These are phyloP conservation scores for Aspergillus sclerotialis DNA, from an alignment of 2,329 filamentous ascomycete genomes.

Conservation along the genomic window DNA sequence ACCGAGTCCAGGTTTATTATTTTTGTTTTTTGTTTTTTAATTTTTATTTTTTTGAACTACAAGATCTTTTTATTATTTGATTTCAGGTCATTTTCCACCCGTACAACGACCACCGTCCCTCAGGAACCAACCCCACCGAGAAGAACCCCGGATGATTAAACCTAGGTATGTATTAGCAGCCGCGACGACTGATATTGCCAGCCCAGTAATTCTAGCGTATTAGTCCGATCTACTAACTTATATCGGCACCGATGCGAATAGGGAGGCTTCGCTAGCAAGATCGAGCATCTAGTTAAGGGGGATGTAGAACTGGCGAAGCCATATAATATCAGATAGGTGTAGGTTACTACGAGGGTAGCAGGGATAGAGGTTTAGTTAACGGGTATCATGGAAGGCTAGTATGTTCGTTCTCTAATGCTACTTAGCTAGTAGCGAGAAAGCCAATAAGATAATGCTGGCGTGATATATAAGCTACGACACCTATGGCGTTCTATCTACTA, in stretches of 20 bases:
- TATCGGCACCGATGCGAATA: conserved; percentile 77
- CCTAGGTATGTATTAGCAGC: conserved; percentile 91
- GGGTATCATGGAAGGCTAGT: conserved; percentile 74
- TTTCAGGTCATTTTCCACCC: no score
- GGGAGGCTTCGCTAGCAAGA: conserved; percentile 69
- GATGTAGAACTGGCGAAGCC: conserved; percentile 83
- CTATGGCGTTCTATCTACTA: conserved; percentile 69
- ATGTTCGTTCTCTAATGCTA: conserved; percentile 2
- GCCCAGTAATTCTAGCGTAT: conserved; percentile 76
- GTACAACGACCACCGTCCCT: no score
- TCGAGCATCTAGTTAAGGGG: conserved; percentile 84
- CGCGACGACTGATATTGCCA: conserved; percentile 62
- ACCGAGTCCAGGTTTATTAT: no score
- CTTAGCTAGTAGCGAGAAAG: no score
- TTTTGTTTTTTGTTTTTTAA: no score
- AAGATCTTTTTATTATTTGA: no score
- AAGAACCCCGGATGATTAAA: conserved; percentile 80
- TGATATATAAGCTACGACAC: conserved; percentile 84
- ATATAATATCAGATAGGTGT: conserved; percentile 92
- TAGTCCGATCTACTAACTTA: conserved; percentile 67
- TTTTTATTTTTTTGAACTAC: no score
- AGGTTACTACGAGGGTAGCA: conserved; percentile 76
- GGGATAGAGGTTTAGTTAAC: conserved; percentile 83
- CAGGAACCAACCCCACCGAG: no score
- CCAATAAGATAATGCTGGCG: not conserved